A percentile compares a stretch with the other conserved stretches of the same genome.
Evolutionary conservation across 2,329 filamentous ascomycete genomes (phyloP).

Genomic region (Zasmidium cellare): DNA sequence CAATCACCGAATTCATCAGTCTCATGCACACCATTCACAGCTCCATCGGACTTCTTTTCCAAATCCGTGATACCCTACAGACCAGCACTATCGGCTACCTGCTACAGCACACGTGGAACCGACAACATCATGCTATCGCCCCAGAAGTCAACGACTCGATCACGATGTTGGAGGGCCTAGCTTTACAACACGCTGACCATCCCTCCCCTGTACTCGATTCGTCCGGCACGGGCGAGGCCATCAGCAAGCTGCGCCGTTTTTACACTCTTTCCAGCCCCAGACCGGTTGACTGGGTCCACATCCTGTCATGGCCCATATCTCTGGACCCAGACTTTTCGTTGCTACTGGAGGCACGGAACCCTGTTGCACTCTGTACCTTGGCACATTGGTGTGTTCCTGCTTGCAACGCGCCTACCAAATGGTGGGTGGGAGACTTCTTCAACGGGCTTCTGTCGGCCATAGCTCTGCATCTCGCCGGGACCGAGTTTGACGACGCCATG

Average conservation of each 20-base stretch:
- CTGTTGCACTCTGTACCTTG: conserved; percentile 24
- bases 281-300: conserved; percentile 22
- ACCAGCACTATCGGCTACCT: conserved; percentile 4
- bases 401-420: conserved; percentile 23
- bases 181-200: conserved; percentile 14
- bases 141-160: conserved; percentile 17
- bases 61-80: conserved; percentile 5
- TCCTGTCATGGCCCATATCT: conserved; percentile 23
- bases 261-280: conserved; percentile 18
- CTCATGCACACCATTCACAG: conserved; percentile 9
- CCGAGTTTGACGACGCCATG: conserved; percentile 6
- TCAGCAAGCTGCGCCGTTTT: conserved; percentile 19
- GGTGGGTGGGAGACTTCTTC: conserved; percentile 26
- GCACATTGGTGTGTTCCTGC: conserved; percentile 27
- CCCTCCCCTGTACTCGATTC: conserved; percentile 10
- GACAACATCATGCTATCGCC: not conserved
- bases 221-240: conserved; percentile 19
- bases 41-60: conserved; percentile 7
- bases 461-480: conserved; percentile 14
- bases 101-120: conserved; percentile 5
- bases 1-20: conserved; percentile 6
- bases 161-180: conserved; percentile 17
- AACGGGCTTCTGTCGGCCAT: conserved; percentile 20
- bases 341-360: conserved; percentile 16
- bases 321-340: conserved; percentile 20